Evolutionary conservation across 1,284 basidiomycete species (phyloP).

Genomic region (Pseudozyma hubeiensis): DNA sequence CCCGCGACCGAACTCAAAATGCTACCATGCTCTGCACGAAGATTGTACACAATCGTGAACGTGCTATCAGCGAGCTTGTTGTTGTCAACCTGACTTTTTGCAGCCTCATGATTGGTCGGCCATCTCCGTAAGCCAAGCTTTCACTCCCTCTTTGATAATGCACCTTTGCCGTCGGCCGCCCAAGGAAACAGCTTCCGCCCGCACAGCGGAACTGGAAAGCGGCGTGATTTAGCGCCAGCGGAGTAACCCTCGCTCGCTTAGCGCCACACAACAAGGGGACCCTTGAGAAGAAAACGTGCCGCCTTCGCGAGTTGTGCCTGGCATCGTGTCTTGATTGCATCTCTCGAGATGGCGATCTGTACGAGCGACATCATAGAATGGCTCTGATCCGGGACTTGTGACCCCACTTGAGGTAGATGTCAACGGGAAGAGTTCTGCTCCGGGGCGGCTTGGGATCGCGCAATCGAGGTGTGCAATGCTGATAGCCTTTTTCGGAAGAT

Average conservation of each 20-base stretch:
- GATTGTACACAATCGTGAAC: neutral
- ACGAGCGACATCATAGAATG: no score
- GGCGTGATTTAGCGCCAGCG: slow-evolving; percentile 4
- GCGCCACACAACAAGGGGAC: neutral
- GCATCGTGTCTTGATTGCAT: no score
- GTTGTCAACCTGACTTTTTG: neutral
- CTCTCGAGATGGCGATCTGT: no score
- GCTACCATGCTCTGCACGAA: no score
- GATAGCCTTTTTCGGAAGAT: neutral
- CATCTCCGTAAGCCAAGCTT: slow-evolving; percentile 22
- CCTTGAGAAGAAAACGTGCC: slow-evolving; percentile 21
- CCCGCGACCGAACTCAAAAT: neutral
- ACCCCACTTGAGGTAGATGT: no score
- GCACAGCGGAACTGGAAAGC: slow-evolving; percentile 19
- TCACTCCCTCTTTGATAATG: neutral
- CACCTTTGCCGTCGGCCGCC: slow-evolving; percentile 26
- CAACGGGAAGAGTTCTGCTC: no score
- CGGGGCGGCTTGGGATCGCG: no score
- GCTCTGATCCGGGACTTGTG: no score
- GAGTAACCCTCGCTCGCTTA: slow-evolving; percentile 10
- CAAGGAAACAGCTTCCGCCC: slow-evolving; percentile 1
- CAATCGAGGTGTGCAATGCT: neutral
- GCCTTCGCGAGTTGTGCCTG: neutral
- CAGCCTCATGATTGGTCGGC: slow-evolving; percentile 33
- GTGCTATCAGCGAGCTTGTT: neutral